Evolutionary conservation across 2,329 filamentous ascomycete species (phyloP), one percentile per base, ranked within the genome.

Genomic region (Emergomyces orientalis): DNA sequence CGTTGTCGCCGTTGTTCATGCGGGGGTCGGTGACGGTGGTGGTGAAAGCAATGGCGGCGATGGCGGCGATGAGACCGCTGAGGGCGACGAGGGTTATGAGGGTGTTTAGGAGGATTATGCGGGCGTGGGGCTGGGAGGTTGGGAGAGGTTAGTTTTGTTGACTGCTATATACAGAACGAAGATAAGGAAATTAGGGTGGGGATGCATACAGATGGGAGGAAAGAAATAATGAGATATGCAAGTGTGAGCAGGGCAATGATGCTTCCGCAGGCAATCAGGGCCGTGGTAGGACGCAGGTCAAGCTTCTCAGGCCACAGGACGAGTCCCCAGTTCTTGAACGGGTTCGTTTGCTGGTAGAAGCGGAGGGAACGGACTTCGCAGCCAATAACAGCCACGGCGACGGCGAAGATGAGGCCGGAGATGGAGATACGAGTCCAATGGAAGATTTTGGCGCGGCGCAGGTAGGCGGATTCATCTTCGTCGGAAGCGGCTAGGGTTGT

Each of bases 261-360:
- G n/a, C 69, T 69, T 6, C 74, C 75, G 55, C 74, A 75, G 2
- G 71, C 67, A 41, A 79, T 64, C 0, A 73, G 65, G 19, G 73
- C 75, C 22, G 75, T 69, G 0, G 74, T 76, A 14, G 76, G 76
- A 27, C 75, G 73, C 13, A 76, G 39, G 63, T 79, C 76, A 56
- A 79, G 66, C 62, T 78, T 75, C 62, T 73, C 62, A 3, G 77
- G 77, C 77, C 77, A 79, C 1, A 79, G 69, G 27, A 71, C 69
- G 6, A 79, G 67, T 51, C 73, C 71, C 19, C 70, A 68, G 27
- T 68, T 64, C 9, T 70, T 69, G 63, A 72, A 77, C 25, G 71
- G 65, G n/a, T 69, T 69, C 3, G 77, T 78, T 17, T 64, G 62
- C 17, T 72, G 72, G 65, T 79, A 78, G 57, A 75, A 72, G 3